Percentiles rank a stretch among this genome's conserved stretches.
phyloP scores from a whole-genome alignment of 73 alveolate genomes.

The Blepharisma japonicum region DNA sequence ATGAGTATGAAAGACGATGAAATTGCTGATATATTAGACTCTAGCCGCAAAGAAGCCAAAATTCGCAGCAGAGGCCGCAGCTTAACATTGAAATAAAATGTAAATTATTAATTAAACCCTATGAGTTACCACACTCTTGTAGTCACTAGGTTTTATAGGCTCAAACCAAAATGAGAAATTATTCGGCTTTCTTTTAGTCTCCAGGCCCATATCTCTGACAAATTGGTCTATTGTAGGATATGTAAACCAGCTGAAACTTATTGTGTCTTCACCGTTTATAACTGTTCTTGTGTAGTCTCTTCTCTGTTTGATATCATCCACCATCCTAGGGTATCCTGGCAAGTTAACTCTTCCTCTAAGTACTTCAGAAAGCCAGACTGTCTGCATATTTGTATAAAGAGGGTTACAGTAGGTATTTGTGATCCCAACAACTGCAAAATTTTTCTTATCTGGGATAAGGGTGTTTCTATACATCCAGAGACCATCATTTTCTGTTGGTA shows the following conservation, averaged over 20 bases:
- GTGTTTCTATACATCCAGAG: slow-evolving; percentile 15
- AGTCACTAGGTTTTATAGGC: background rate
- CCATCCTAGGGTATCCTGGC: background rate
- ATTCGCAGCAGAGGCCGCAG: too few relatives aligned
- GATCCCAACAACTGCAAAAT: slow-evolving; percentile 12
- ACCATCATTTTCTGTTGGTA: background rate
- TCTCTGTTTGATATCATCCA: background rate
- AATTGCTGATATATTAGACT: too few relatives aligned
- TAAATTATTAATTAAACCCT: background rate
- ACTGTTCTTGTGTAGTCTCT: background rate
- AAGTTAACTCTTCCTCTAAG: background rate
- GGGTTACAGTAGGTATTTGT: slow-evolving; percentile 5
- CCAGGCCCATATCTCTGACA: background rate
- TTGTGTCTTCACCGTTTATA: background rate
- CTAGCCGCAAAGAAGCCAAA: too few relatives aligned
- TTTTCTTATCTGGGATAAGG: background rate
- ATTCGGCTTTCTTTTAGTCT: background rate
- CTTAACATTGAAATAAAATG: too few relatives aligned
- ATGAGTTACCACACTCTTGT: background rate
- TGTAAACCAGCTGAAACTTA: background rate
- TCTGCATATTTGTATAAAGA: background rate
- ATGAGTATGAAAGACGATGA: too few relatives aligned
- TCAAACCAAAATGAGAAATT: background rate
- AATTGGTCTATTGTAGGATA: background rate
- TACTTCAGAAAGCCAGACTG: background rate